Conservation (phyloP, 2,329 filamentous ascomycete species). For the Fusarium brevicatenulatum region DNA sequence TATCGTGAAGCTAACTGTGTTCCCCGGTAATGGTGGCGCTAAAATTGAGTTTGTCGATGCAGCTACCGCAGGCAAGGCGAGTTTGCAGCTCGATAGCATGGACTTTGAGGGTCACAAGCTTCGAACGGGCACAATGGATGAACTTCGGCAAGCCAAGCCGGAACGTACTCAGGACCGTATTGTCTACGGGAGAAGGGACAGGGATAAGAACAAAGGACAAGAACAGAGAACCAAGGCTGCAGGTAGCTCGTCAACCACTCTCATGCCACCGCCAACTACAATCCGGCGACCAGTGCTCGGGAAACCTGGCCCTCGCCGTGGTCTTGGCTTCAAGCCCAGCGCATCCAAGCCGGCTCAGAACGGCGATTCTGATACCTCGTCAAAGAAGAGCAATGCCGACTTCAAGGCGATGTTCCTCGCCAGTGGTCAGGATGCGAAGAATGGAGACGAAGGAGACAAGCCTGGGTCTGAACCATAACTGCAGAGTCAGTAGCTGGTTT, state of each 20-base stretch:
- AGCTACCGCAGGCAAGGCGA: constrained; percentile 76
- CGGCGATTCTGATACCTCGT: constrained; percentile 43
- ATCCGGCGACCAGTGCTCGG: constrained; percentile 57
- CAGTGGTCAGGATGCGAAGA: constrained; percentile 28
- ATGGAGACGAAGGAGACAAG: constrained; percentile 3
- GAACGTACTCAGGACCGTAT: constrained; percentile 50
- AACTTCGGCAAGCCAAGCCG: constrained; percentile 63
- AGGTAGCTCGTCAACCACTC: constrained; percentile 33
- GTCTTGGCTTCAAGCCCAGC: constrained; percentile 54
- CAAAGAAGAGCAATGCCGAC: constrained; percentile 65
- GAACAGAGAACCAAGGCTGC: constrained; percentile 32
- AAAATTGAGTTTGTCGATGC: constrained; percentile 83
- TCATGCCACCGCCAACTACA: constrained; percentile 58
- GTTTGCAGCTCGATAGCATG: constrained; percentile 66
- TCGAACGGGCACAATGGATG: constrained; percentile 63
- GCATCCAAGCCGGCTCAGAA: constrained; percentile 33
- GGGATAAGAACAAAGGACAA: constrained; percentile 45
- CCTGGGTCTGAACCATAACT: constrained; percentile 14
- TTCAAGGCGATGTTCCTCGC: constrained; percentile 64
- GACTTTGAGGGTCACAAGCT: constrained; percentile 66
- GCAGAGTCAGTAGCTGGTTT: constrained; percentile 1
- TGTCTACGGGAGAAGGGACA: constrained; percentile 44
- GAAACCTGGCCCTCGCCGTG: constrained; percentile 53
- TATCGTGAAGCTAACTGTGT: constrained; percentile 79
- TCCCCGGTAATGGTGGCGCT: constrained; percentile 85